Conservation (phyloP, 2,329 filamentous ascomycete species). For the Cryphonectria radicalis region DNA sequence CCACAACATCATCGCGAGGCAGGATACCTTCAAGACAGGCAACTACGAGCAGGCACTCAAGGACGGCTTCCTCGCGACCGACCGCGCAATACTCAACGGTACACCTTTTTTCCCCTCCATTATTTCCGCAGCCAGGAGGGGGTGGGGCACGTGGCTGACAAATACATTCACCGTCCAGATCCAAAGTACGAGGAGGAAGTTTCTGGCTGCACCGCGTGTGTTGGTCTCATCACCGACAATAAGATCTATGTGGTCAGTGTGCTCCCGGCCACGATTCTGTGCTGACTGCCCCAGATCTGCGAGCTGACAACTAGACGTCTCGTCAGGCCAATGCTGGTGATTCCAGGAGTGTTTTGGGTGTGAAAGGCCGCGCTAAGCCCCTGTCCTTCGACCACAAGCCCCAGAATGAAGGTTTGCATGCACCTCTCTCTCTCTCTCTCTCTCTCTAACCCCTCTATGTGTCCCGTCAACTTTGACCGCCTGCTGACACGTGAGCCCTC, state of each 20-base stretch:
- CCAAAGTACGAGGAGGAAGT: conserved; percentile 97
- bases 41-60: conserved; percentile 96
- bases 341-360: conserved; percentile 90
- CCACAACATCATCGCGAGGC: conserved; percentile 91
- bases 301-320: conserved; percentile 34
- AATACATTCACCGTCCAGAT: conserved; percentile 60
- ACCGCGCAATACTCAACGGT: conserved; percentile 96
- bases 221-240: conserved; percentile 83
- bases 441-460: not conserved
- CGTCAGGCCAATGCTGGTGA: conserved; percentile 92
- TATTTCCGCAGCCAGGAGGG: not conserved
- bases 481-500: conserved; percentile 31
- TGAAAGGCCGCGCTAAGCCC: conserved; percentile 96
- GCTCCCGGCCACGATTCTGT: conserved; percentile 26
- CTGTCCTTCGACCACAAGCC: conserved; percentile 99
- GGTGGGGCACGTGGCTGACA: conserved; percentile 25
- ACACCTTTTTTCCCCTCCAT: conserved; percentile 40
- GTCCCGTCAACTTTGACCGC: not conserved
- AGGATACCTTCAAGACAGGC: conserved; percentile 88
- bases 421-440: not conserved
- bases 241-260: conserved; percentile 92
- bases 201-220: conserved; percentile 95
- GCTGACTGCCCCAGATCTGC: conserved; percentile 22
- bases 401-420: conserved; percentile 82
- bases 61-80: conserved; percentile 95